Evolutionary conservation across 345 rosid genomes (phyloP).

Genomic region (Acer saccharum): DNA sequence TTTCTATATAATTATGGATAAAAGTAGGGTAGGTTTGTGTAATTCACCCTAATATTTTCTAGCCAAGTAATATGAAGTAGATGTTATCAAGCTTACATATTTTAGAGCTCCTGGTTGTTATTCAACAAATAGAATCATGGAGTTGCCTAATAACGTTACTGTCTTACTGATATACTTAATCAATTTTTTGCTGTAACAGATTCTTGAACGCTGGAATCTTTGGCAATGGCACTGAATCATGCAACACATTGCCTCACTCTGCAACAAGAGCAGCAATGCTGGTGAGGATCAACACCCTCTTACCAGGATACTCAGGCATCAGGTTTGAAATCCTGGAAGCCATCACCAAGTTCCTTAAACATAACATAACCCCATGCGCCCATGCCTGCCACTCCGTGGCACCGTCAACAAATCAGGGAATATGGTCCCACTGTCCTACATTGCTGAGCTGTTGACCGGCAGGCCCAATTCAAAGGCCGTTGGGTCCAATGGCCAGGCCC

Average conservation of each 20-base stretch:
- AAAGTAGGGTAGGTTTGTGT: too few relatives aligned
- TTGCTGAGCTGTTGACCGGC: constrained; percentile 62
- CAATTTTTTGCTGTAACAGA: constrained; percentile 26
- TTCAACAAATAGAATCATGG: too few relatives aligned
- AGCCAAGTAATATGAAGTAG: too few relatives aligned
- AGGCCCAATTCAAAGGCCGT: constrained; percentile 63
- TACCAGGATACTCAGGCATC: constrained; percentile 77
- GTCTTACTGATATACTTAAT: background rate
- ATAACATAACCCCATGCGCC: constrained; percentile 69
- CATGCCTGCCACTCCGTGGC: constrained; percentile 74
- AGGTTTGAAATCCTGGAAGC: constrained; percentile 75
- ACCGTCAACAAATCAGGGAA: constrained; percentile 75
- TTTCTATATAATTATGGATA: too few relatives aligned
- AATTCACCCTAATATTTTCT: too few relatives aligned
- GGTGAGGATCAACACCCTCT: constrained; percentile 74
- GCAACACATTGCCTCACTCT: constrained; percentile 60
- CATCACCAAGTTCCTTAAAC: constrained; percentile 59
- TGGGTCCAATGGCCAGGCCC: constrained; percentile 50
- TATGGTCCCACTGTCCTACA: constrained; percentile 67
- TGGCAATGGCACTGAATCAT: constrained; percentile 53
- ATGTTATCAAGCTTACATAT: too few relatives aligned
- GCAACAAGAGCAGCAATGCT: constrained; percentile 79
- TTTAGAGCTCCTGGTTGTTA: too few relatives aligned
- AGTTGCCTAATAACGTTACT: too few relatives aligned
- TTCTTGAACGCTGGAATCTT: constrained; percentile 72